Evolutionary conservation across 78 protist genomes (phyloP).

Genomic region (Speleostelium caveatum): DNA sequence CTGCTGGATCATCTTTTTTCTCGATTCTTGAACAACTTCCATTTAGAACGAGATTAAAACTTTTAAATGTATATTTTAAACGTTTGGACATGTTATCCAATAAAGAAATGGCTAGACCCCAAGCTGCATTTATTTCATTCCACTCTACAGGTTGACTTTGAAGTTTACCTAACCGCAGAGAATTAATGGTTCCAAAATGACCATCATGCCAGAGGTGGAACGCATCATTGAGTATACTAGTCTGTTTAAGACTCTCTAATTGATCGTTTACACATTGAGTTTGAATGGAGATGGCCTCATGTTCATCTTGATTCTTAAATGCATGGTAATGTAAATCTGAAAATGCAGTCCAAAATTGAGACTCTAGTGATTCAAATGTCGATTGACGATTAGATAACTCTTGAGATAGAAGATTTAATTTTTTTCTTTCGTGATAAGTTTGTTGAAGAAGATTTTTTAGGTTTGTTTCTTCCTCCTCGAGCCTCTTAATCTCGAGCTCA

Average conservation of each 20-base stretch:
- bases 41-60: constrained; percentile 56
- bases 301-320: constrained; percentile 31
- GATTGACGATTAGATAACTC: background rate
- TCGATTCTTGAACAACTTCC: constrained; percentile 81
- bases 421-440: background rate
- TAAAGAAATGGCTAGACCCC: constrained; percentile 92
- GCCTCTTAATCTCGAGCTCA: background rate
- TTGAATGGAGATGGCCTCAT: constrained; percentile 38
- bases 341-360: constrained; percentile 36
- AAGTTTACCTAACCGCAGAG: constrained; percentile 90
- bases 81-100: constrained; percentile 83
- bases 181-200: constrained; percentile 93
- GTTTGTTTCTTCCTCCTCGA: constrained; percentile 19
- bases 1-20: background rate
- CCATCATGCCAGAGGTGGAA: constrained; percentile 92
- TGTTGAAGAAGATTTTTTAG: background rate
- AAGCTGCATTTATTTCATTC: constrained; percentile 95
- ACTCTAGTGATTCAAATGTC: constrained; percentile 1
- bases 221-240: constrained; percentile 91
- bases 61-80: constrained; percentile 42
- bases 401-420: background rate
- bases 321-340: constrained; percentile 58
- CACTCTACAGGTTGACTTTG: constrained; percentile 88
- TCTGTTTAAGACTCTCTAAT: constrained; percentile 77
- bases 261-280: constrained; percentile 33